Evolutionary conservation across 441 rosid species (phyloP), one percentile per base, ranked within the genome.

Genomic region (Gossypium aridum): DNA sequence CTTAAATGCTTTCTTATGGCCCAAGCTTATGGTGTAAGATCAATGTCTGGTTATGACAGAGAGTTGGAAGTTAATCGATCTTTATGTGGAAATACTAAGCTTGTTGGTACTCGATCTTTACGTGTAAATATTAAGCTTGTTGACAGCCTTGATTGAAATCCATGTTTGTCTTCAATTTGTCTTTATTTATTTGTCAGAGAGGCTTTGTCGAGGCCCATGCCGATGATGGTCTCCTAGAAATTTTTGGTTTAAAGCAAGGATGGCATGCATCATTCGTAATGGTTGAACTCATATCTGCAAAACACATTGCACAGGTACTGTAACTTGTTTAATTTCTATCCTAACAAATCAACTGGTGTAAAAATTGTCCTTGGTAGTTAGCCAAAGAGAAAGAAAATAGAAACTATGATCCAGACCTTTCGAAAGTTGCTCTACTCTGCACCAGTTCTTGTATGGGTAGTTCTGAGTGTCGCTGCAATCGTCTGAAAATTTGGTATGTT

Each of bases 221-320:
- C 9, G 97, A 92, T 79, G 99, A 96, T 82, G 98, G 99, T 47
- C 89, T 96, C 31, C 86, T 96, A 45, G 98, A 96, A 84, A 92
- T 96, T 64, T 96, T 93, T 78, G 98, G 98, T 26, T 79, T 93
- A 73, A 96, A 96, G 86, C 99, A 96, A 80, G 98, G 91, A 72
- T 96, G 99, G 98, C 99, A 96, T 84, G 98, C 99, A 47, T 96
- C 98, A 2, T 92, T 96, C 26, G 98, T 96, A 16, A 93, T 96
- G 99, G 98, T 92, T 73, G 99, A 96, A 78, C 97, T 96, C 81
- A 93, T 96, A 74, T 87, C 97, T 3, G 99, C 99, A 26, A 96
- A 96, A 80, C 99, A 96, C 85, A 90, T 93, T 80, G 96, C 97
- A 9, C 99, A 96, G 97, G 99, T 94, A 86, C 31, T 2, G 16